Evolutionary conservation across 768 basidiomycete species (phyloP), one percentile per base, ranked within the genome.

Genomic region (Scleroderma citrinum): DNA sequence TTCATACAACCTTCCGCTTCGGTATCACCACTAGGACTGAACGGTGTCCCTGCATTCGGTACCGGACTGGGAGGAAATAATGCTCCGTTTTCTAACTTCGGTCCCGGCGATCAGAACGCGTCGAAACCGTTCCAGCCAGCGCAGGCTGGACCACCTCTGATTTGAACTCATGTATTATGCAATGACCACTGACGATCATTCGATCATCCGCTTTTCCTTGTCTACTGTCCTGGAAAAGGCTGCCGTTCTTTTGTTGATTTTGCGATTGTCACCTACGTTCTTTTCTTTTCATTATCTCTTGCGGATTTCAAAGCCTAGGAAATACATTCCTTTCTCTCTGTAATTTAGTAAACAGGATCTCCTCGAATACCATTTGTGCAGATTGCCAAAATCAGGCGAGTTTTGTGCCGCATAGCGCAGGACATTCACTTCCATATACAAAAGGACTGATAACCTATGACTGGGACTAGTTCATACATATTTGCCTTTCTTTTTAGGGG

Each of bases 141-240:
- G 55, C 74, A 74, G 45, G 68, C 67, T 19, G 68, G 69, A 10
- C 64, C 71, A 8, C 78, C 78, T 20, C 63, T 82, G 48, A 81
- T 82, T 52, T 82, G 67, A 63, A 26, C 40, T 16, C 23, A n/a
- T 16, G 16, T 26, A 42, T 53, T 30, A 36, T 37, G 38, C 29
- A 10, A 42, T 24, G 41, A 42, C 41, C 50, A 29, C 39, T 54
- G 46, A 24, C 49, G 46, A 54, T 50, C 57, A n/a, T n/a, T n/a
- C n/a, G n/a, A n/a, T n/a, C n/a, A n/a, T n/a, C n/a, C n/a, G n/a
- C n/a, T 34, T 24, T 55, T 56, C 42, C 40, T 35, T 53, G 49
- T 56, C 58, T 56, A 48, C 43, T 51, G 49, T 14, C 7, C 31
- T 19, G 39, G 23, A 29, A 5, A 46, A 17, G 20, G 16, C 31